These are phyloP conservation scores for Laguncularia racemosa DNA, from an alignment of 345 rosid species.

Conservation along the genomic window DNA sequence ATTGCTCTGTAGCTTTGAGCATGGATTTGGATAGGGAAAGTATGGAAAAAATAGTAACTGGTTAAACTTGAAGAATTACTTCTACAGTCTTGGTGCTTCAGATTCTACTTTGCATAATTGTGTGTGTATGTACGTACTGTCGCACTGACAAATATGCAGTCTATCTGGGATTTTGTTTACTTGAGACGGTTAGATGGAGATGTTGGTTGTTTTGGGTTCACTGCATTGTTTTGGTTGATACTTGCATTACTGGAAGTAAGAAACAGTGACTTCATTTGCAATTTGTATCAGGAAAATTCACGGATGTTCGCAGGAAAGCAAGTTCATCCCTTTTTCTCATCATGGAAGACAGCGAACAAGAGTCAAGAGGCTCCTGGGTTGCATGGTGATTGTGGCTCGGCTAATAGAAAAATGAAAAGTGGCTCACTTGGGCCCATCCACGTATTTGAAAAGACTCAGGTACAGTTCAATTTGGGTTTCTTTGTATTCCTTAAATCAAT, in stretches of 20 bases:
- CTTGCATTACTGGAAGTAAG: neutral
- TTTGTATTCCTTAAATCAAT: too few species aligned
- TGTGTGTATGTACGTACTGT: too few species aligned
- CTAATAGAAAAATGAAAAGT: conserved; percentile 21
- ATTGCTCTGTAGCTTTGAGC: neutral
- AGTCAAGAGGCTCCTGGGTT: conserved; percentile 30
- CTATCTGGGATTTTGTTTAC: neutral
- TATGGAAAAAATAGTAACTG: neutral
- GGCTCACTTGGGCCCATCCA: conserved; percentile 68
- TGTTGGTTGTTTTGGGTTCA: neutral
- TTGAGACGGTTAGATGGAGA: neutral
- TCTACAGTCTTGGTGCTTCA: too few species aligned
- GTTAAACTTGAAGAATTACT: too few species aligned
- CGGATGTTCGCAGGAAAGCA: conserved; percentile 62
- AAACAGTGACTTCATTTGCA: neutral
- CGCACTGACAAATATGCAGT: too few species aligned
- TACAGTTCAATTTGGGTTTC: conserved; percentile 13
- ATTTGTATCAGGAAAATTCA: conserved; percentile 58
- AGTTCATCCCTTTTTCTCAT: conserved; percentile 78
- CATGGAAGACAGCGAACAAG: conserved; percentile 42
- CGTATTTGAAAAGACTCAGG: conserved; percentile 70
- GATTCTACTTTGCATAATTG: too few species aligned
- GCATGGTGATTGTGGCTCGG: conserved; percentile 18
- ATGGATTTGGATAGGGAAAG: too few species aligned
- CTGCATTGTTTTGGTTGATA: neutral